These are phyloP conservation scores for Rhizodiscina lignyota DNA, from an alignment of 495 filamentous ascomycete species.

Conservation along the genomic window DNA sequence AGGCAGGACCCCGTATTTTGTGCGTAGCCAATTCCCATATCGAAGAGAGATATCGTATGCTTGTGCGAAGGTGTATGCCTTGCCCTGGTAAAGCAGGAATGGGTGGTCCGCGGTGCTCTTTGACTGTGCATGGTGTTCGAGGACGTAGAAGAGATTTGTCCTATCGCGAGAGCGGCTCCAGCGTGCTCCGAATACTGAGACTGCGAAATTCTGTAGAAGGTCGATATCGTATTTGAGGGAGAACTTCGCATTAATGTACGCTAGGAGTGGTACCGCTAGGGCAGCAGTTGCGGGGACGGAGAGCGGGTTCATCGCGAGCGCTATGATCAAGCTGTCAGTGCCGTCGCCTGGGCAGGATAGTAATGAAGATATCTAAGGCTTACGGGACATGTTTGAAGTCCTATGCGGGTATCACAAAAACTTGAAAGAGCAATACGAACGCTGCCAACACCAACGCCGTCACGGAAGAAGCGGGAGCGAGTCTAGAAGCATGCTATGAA, in stretches of 20 bases:
- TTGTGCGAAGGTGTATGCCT: conserved; percentile 65
- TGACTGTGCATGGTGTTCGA: conserved; percentile 43
- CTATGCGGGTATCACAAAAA: no score
- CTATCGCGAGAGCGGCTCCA: conserved; percentile 23
- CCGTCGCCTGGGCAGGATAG: no score
- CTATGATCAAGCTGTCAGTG: no score
- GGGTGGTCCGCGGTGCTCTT: conserved; percentile 34
- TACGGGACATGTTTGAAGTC: no score
- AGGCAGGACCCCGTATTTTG: conserved; percentile 46
- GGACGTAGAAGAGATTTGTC: conserved; percentile 60
- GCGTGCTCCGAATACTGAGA: not conserved
- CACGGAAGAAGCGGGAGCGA: no score
- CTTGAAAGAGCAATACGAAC: no score
- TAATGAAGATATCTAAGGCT: no score
- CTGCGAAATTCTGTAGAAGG: not conserved
- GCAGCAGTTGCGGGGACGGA: not conserved
- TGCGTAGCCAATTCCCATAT: conserved; percentile 72
- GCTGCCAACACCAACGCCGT: no score
- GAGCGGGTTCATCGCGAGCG: no score
- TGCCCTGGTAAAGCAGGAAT: conserved; percentile 63
- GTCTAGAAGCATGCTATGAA: no score
- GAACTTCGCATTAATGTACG: not conserved
- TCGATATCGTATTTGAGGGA: not conserved
- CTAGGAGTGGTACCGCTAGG: no score
- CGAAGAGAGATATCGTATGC: conserved; percentile 57